phyloP scores from a whole-genome alignment of 345 rosid species.

The Lepidium sativum region DNA sequence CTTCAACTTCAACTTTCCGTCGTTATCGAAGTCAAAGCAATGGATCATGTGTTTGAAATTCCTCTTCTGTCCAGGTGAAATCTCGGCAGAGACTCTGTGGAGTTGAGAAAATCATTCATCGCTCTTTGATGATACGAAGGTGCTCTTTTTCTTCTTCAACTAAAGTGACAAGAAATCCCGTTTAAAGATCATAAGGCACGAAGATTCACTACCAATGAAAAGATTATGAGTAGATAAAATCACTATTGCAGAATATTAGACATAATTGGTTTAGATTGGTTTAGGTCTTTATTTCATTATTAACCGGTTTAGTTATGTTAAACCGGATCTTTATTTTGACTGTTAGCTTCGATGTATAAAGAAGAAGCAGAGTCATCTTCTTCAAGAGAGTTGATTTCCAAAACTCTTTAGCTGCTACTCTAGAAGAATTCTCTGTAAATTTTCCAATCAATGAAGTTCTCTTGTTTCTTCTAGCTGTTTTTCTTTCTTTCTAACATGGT shows the following conservation, averaged over 20 bases:
- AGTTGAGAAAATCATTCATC: constrained; percentile 27
- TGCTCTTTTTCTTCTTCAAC: constrained; percentile 38
- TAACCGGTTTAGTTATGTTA: too few relatives aligned
- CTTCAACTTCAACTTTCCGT: constrained; percentile 46
- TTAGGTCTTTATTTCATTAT: too few relatives aligned
- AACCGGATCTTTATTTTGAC: too few relatives aligned
- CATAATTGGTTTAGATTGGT: too few relatives aligned
- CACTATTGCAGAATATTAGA: neutral
- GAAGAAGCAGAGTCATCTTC: too few relatives aligned
- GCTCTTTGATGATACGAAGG: constrained; percentile 19
- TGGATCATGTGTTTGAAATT: constrained; percentile 67
- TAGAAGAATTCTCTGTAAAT: too few relatives aligned
- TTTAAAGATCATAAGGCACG: neutral
- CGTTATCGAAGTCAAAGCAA: constrained; percentile 58
- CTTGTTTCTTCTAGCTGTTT: too few relatives aligned
- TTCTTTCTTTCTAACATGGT: too few relatives aligned
- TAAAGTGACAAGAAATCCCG: constrained; percentile 2
- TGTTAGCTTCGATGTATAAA: too few relatives aligned
- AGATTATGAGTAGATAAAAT: neutral
- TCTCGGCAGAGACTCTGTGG: constrained; percentile 18
- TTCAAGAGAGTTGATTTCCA: too few relatives aligned
- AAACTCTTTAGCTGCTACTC: too few relatives aligned
- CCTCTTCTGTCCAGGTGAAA: constrained; percentile 65
- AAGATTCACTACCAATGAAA: neutral
- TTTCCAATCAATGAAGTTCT: too few relatives aligned